Evolutionary conservation across 805 yeast species (phyloP).

Genomic region (Nakazawaea peltata): DNA sequence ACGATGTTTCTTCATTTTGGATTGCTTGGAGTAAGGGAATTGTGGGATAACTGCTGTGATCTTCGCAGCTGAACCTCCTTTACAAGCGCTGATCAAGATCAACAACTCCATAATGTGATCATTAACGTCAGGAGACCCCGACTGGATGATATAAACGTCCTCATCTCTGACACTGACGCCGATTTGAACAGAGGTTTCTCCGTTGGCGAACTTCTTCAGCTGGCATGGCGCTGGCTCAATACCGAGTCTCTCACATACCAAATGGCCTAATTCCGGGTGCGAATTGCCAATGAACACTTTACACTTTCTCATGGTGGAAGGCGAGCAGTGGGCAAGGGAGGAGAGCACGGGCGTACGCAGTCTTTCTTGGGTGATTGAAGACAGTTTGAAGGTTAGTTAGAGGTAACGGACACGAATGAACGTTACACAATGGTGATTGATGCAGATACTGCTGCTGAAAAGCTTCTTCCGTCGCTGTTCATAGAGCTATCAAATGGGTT

Average conservation of each 20-base stretch:
- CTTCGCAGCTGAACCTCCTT: slow-evolving; percentile 97
- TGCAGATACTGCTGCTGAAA: too few species aligned
- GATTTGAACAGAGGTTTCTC: slow-evolving; percentile 94
- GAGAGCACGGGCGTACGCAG: slow-evolving; percentile 4
- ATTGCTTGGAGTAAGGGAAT: slow-evolving; percentile 95
- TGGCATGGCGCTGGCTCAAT: slow-evolving; percentile 92
- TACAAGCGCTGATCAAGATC: slow-evolving; percentile 89
- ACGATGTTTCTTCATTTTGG: slow-evolving; percentile 97
- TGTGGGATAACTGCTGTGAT: slow-evolving; percentile 97
- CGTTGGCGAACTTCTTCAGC: slow-evolving; percentile 88
- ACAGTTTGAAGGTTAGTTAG: slow-evolving; percentile 5
- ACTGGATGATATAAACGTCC: slow-evolving; percentile 89
- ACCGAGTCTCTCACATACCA: slow-evolving; percentile 86
- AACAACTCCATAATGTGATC: slow-evolving; percentile 95
- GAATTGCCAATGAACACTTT: slow-evolving; percentile 95
- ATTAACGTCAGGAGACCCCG: slow-evolving; percentile 80
- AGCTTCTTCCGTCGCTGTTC: too few species aligned
- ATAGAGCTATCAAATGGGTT: too few species aligned
- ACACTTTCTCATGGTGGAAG: slow-evolving; percentile 76
- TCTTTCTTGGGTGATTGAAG: slow-evolving; percentile 1
- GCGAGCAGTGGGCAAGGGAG: slow-evolving; percentile 2
- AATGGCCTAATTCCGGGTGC: slow-evolving; percentile 87
- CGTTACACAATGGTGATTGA: too few species aligned
- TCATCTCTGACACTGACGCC: slow-evolving; percentile 95
- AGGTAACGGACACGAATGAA: too few species aligned